phyloP scores from a whole-genome alignment of 2,329 filamentous ascomycete genomes.

The Ceratocystis lukuohia region DNA sequence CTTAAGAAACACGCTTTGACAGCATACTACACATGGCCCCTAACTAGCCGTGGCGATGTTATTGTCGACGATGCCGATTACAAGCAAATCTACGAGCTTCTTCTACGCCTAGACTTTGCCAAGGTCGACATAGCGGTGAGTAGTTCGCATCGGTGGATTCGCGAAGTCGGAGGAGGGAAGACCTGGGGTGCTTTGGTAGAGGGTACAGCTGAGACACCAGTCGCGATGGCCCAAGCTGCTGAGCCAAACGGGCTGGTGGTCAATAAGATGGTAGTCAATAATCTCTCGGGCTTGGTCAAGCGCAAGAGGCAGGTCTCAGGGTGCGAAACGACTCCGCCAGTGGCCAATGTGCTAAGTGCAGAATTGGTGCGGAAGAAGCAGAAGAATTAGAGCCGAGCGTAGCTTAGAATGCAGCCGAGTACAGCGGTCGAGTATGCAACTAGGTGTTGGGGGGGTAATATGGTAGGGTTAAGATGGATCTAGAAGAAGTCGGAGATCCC shows the following conservation, averaged over 20 bases:
- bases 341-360: slow-evolving; percentile 36
- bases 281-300: slow-evolving; percentile 37
- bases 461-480: not conserved
- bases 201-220: slow-evolving; percentile 14
- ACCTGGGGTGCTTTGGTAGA: slow-evolving; percentile 13
- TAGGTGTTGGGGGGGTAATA: not conserved
- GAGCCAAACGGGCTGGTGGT: slow-evolving; percentile 4
- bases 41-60: slow-evolving; percentile 46
- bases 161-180: slow-evolving; percentile 41
- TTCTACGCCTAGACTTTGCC: slow-evolving; percentile 62
- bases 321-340: slow-evolving; percentile 17
- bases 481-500: not conserved
- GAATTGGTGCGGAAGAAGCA: slow-evolving; percentile 45
- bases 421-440: not conserved
- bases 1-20: slow-evolving; percentile 39
- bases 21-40: slow-evolving; percentile 53
- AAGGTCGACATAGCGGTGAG: slow-evolving; percentile 46
- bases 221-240: slow-evolving; percentile 11
- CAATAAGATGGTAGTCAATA: slow-evolving; percentile 28
- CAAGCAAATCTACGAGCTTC: slow-evolving; percentile 52
- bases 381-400: slow-evolving; percentile 27
- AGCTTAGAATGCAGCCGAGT: not conserved
- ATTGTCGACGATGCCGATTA: slow-evolving; percentile 52
- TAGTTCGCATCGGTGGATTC: slow-evolving; percentile 58
- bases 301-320: slow-evolving; percentile 27